These are phyloP conservation scores for Corylus heterophylla DNA, from an alignment of 306 rosid genomes.

Conservation along the genomic window DNA sequence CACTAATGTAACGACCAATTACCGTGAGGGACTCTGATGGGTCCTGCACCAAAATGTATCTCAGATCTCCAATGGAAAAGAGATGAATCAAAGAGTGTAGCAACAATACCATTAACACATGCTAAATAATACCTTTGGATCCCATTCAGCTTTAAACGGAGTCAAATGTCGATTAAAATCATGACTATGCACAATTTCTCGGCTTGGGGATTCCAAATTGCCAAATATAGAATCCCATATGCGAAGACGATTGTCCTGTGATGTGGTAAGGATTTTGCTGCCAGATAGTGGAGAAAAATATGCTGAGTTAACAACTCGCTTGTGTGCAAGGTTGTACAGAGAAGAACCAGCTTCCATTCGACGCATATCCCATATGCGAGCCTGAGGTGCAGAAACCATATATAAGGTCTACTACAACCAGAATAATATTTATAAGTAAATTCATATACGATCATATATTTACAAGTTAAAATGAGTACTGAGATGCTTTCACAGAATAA, in stretches of 20 bases:
- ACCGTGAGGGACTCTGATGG: slow-evolving; percentile 85
- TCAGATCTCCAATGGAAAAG: not conserved
- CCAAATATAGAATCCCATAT: slow-evolving; percentile 92
- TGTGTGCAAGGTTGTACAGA: slow-evolving; percentile 56
- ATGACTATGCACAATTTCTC: slow-evolving; percentile 96
- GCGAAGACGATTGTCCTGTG: slow-evolving; percentile 88
- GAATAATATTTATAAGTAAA: not conserved
- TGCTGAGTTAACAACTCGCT: slow-evolving; percentile 91
- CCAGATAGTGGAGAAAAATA: slow-evolving; percentile 85
- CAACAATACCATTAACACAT: not conserved
- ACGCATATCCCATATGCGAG: slow-evolving; percentile 95
- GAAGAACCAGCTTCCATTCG: slow-evolving; percentile 65
- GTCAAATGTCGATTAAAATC: slow-evolving; percentile 89
- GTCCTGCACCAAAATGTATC: slow-evolving; percentile 55
- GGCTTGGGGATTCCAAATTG: slow-evolving; percentile 81
- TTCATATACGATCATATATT: not conserved
- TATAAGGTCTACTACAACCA: slow-evolving; percentile 14
- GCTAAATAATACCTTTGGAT: slow-evolving; percentile 70
- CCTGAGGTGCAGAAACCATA: slow-evolving; percentile 48
- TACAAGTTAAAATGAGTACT: not conserved
- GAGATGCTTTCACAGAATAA: not conserved
- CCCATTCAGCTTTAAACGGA: slow-evolving; percentile 97
- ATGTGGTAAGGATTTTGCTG: slow-evolving; percentile 80
- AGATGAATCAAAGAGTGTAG: not conserved
- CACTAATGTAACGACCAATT: slow-evolving; percentile 90